Evolutionary conservation across 1,139 yeast genomes (phyloP), one percentile per base, ranked within the genome.

Genomic region (Nakaseomyces nivariensis): DNA sequence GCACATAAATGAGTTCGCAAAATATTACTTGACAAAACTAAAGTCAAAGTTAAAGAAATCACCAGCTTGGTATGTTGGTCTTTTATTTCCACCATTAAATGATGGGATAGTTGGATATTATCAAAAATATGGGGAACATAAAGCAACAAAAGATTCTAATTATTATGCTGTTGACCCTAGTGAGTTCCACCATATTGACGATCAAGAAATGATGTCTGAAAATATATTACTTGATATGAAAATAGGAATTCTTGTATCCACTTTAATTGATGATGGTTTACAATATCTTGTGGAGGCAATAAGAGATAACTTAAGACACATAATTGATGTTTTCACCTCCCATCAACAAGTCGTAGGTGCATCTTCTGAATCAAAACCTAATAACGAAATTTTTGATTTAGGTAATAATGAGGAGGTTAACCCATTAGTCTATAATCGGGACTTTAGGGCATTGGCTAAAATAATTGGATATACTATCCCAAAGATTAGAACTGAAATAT

Each of bases 1-100:
- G 25, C 88, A 82, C 53, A 77, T 85, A 7, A 83, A 81, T 44
- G 78, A 80, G 46, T 83, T 92, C 59, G 70, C 85, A 41, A 73
- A 74, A 36, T 82, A 82, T 59, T 88, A 75, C 58, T 79, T 88
- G 80, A 76, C 78, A 52, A 77, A 78, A 54, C 72, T 92, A 54
- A 77, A 76, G 52, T 67, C 68, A 64, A 76, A 67, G 54, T 72
- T 73, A 53, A 72, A 64, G 45, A 75, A 64, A 60, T 77, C 80
- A 58, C 95, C 75, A 49, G 72, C 72, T 0, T 64, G 80, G 53
- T 82, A 78, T 45, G 73, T 85, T 13, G 96, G 89, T 59, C 57
- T 90, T 8, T 67, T 88, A 41, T 85, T 86, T 66, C 77, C 83
- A 29, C 71, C 86, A 57, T 66, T 81, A 55, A 79, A 78, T 47